Evolutionary conservation across 805 yeast species (phyloP), one percentile per base, ranked within the genome.

Genomic region (Saturnispora bothae): DNA sequence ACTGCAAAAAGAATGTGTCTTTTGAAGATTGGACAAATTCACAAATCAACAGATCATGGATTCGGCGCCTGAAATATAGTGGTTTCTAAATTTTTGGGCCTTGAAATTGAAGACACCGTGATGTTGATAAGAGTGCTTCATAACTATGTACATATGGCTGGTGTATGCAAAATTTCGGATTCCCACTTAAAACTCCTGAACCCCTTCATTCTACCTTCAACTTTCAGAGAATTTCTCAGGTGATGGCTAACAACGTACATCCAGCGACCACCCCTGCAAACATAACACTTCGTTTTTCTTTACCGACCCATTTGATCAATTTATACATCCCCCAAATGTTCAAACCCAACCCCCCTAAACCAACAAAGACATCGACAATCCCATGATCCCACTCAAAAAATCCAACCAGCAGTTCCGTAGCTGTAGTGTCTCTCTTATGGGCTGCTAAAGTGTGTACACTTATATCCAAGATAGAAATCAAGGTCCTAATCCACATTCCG

Each of bases 381-480:
- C 16, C 17, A n/a, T 32, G 31, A 17, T 37, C 40, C 16, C 20
- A 21, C 10, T 19, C 15, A 13, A 37, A 20, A 27, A 31, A 25
- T 8, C 17, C 31, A 12, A 21, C 19, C 9, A 37, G 21, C n/a
- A 37, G 10, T 9, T 37, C 29, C n/a, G 12, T 20, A 4, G 31
- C 31, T 10, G 31, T 31, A 8, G 16, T 21, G 12, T 37, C 40
- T 12, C 40, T 31, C 20, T 37, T 37, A 20, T 37, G 40, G 6
- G 21, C 19, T 17, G 19, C 12, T 7, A 37, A 26, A 6, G 35
- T 31, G 4, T 28, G n/a, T 20, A 31, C 12, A 20, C 16, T 31
- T 3, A 37, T 20, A 21, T 27, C 19, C 4, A 37, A 31, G n/a
- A 37, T 26, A 3, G 35, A 31, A 3, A 31, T 16, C 5, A 37